Percentiles rank a stretch among this genome's conserved stretches.
Evolutionary conservation across 305 asterid species (phyloP).

Genomic region (Solanum hybrid): DNA sequence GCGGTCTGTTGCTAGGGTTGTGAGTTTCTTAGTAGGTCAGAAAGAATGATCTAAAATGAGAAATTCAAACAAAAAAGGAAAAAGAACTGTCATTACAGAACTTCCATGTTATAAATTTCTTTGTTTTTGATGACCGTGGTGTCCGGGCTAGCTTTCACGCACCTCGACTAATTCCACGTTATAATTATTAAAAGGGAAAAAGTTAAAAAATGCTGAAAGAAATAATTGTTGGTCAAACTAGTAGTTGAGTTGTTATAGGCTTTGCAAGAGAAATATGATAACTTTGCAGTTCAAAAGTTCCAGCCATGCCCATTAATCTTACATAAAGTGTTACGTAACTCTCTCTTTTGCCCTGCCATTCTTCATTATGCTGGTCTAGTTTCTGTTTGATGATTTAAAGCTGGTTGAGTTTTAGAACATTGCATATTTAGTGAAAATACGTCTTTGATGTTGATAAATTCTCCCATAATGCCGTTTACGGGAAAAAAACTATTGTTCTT

Average conservation of each 20-base stretch:
- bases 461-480: neutral
- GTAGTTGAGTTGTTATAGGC: conserved; percentile 35
- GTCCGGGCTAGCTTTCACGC: neutral
- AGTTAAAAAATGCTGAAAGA: neutral
- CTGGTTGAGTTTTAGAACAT: neutral
- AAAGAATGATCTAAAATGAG: neutral
- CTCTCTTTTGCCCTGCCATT: neutral
- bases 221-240: neutral
- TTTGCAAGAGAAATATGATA: neutral
- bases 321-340: neutral
- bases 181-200: neutral
- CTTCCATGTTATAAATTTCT: neutral
- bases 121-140: neutral
- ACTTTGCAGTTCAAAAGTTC: neutral
- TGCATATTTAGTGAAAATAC: neutral
- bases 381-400: neutral
- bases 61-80: neutral
- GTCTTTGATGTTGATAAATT: neutral
- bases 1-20: neutral
- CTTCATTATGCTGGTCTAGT: neutral
- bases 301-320: neutral
- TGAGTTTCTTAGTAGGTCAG: neutral
- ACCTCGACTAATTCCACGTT: neutral
- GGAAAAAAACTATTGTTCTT: neutral
- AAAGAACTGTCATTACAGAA: neutral